These are phyloP conservation scores for Trypanosoma vivax DNA, from an alignment of 208 protist species.

Conservation along the genomic window DNA sequence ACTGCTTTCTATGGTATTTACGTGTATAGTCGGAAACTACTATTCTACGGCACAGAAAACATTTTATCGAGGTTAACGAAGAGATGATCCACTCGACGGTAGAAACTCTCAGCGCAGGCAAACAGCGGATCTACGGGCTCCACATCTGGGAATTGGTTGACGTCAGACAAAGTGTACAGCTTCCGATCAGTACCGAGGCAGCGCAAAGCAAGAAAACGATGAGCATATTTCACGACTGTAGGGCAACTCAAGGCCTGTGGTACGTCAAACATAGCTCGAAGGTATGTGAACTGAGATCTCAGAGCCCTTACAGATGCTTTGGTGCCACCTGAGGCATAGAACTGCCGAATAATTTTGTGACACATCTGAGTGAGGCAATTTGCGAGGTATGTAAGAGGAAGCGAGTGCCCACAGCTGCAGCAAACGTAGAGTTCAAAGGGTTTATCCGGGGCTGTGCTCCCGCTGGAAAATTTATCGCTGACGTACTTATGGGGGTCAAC, in stretches of 20 bases:
- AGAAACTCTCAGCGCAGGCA: slow-evolving; percentile 60
- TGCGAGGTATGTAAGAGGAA: slow-evolving; percentile 57
- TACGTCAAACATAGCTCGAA: slow-evolving; percentile 84
- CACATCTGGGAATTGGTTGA: slow-evolving; percentile 20
- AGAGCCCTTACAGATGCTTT: slow-evolving; percentile 53
- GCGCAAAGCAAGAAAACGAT: slow-evolving; percentile 53
- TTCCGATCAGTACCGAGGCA: slow-evolving; percentile 59
- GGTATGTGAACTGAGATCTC: slow-evolving; percentile 81
- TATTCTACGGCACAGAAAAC: slow-evolving; percentile 23
- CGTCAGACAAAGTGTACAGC: slow-evolving; percentile 60
- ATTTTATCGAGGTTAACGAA: slow-evolving; percentile 67
- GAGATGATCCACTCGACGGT: slow-evolving; percentile 80
- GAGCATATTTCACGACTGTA: slow-evolving; percentile 44
- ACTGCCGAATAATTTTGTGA: slow-evolving; percentile 62
- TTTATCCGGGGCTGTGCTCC: slow-evolving; percentile 2
- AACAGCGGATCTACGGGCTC: slow-evolving; percentile 70
- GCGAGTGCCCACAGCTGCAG: slow-evolving; percentile 42
- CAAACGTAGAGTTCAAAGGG: slow-evolving; percentile 77
- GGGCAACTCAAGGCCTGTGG: slow-evolving; percentile 70
- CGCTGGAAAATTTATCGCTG: slow-evolving; percentile 32
- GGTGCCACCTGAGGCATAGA: slow-evolving; percentile 70
- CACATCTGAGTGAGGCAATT: slow-evolving; percentile 80
- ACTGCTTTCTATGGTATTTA: no score
- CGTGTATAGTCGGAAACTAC: no score
- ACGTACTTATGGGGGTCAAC: slow-evolving; percentile 81